Conservation (phyloP, 208 protist genomes). For the Plasmodiophora brassicae region DNA sequence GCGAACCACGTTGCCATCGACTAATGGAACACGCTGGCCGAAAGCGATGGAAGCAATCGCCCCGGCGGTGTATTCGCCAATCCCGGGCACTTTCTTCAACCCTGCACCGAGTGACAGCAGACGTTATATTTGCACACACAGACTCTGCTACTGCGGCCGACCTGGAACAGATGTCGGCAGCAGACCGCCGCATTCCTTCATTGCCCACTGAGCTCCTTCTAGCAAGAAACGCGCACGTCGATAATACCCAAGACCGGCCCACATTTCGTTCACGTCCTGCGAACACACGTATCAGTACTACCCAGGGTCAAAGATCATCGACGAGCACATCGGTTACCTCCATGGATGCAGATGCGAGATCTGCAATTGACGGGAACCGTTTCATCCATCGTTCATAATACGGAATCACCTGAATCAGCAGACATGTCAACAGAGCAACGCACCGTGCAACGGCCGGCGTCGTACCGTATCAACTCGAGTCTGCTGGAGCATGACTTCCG, state of each 20-base stretch:
- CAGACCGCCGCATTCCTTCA: not conserved
- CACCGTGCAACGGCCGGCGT: not conserved
- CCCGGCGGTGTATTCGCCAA: slow-evolving; percentile 44
- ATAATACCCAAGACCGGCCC: slow-evolving; percentile 42
- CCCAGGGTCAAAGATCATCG: not conserved
- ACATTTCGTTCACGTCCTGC: slow-evolving; percentile 42
- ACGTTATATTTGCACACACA: not conserved
- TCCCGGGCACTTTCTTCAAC: slow-evolving; percentile 31
- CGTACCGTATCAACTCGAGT: slow-evolving; percentile 43
- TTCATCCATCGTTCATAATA: slow-evolving; percentile 41
- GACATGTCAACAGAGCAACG: not conserved
- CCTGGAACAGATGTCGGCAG: not conserved
- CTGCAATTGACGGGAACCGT: slow-evolving; percentile 31
- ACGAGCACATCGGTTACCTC: not conserved
- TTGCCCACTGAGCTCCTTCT: slow-evolving; percentile 30
- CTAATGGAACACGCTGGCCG: not conserved
- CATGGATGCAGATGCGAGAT: slow-evolving; percentile 9
- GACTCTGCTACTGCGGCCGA: too few species aligned
- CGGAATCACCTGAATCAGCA: slow-evolving; percentile 30
- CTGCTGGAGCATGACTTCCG: slow-evolving; percentile 48
- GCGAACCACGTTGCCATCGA: slow-evolving; percentile 38
- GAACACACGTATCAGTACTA: not conserved
- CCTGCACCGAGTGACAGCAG: not conserved
- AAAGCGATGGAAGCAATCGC: slow-evolving; percentile 46
- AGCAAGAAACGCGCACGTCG: slow-evolving; percentile 26